Conservation (phyloP, 225 moss, liverwort and hornwort genomes). For the Rhytidiadelphus loreus region DNA sequence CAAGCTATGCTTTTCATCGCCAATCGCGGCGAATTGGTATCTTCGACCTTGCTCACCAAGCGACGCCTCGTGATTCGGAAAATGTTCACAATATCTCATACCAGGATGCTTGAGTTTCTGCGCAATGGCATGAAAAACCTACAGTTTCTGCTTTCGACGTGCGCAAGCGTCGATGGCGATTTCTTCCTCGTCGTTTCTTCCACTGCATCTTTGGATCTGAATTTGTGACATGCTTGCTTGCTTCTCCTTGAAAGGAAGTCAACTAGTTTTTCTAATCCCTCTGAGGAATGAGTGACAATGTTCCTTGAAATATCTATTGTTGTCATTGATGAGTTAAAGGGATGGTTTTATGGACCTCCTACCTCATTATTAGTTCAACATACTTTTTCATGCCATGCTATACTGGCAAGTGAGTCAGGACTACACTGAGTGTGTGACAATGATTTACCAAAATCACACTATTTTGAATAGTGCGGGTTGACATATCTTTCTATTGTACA, state of each 20-base stretch:
- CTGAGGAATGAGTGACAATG: neutral
- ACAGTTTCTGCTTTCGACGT: neutral
- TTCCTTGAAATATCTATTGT: neutral
- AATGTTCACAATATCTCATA: neutral
- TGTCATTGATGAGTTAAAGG: neutral
- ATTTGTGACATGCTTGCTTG: neutral
- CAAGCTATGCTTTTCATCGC: neutral
- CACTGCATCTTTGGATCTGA: neutral
- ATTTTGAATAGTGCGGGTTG: neutral
- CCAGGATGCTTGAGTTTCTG: neutral
- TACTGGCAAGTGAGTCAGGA: fast-evolving
- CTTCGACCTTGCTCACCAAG: neutral
- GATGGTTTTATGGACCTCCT: neutral
- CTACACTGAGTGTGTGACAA: neutral
- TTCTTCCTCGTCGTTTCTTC: neutral
- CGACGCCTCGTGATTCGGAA: neutral
- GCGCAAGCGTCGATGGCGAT: neutral
- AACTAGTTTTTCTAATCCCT: no score
- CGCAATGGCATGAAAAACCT: neutral
- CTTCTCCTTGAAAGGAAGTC: neutral
- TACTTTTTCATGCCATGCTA: neutral
- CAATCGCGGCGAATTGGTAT: neutral
- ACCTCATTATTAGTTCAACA: neutral
- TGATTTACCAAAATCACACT: neutral
- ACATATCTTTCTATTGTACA: neutral